phyloP scores from a whole-genome alignment of 768 basidiomycete species.

The Mycena leptocephala region DNA sequence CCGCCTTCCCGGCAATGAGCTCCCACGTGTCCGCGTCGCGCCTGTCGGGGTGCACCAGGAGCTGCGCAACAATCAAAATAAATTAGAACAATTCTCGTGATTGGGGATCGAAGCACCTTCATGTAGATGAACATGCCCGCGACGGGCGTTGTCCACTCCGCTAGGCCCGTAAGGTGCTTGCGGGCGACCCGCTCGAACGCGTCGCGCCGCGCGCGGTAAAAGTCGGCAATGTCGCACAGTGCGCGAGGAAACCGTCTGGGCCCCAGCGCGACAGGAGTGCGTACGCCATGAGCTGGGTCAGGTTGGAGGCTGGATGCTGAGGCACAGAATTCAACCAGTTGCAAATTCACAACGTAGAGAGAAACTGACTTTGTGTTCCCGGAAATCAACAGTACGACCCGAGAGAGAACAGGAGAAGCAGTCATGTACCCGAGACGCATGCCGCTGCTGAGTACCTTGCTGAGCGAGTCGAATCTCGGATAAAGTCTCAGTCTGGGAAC shows the following conservation, averaged over 20 bases:
- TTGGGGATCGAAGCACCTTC: no score
- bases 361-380: constrained; percentile 57
- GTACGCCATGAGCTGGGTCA: constrained; percentile 65
- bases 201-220: constrained; percentile 72
- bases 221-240: constrained; percentile 69
- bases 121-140: constrained; percentile 85
- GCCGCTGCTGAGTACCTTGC: constrained; percentile 73
- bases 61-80: neutral
- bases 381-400: constrained; percentile 72
- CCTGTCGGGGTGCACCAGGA: constrained; percentile 10
- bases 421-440: constrained; percentile 78
- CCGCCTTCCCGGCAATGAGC: neutral
- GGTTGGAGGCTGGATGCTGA: constrained; percentile 67
- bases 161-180: constrained; percentile 76
- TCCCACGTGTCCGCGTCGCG: neutral
- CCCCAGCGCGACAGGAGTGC: constrained; percentile 72
- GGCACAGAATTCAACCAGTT: neutral
- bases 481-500: constrained; percentile 45
- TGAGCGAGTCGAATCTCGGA: constrained; percentile 78
- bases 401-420: constrained; percentile 67
- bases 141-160: constrained; percentile 68
- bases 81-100: no score
- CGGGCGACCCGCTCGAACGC: constrained; percentile 74
- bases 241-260: constrained; percentile 71
- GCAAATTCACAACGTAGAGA: constrained; percentile 61